Evolutionary conservation across 768 basidiomycete genomes (phyloP).

Genomic region (Gelatoporia subvermispora): DNA sequence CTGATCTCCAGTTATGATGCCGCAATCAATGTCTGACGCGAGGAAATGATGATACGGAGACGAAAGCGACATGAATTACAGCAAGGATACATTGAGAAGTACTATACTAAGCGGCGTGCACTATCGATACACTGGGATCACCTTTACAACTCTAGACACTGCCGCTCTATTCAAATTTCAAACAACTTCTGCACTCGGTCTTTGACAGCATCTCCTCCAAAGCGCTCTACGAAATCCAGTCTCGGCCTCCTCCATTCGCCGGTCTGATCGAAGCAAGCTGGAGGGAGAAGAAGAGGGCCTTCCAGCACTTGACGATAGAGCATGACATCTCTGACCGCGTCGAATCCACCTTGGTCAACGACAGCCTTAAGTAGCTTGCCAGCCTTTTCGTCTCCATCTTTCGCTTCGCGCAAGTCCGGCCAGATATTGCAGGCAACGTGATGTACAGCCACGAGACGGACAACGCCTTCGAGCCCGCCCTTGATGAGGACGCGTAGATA

Average conservation of each 20-base stretch:
- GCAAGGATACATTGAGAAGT: too few relatives aligned
- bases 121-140: too few relatives aligned
- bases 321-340: slow-evolving; percentile 49
- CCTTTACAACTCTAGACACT: too few relatives aligned
- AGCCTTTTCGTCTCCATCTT: slow-evolving; percentile 25
- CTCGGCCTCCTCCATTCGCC: slow-evolving; percentile 12
- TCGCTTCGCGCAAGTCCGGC: slow-evolving; percentile 45
- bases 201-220: slow-evolving; percentile 12
- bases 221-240: slow-evolving; percentile 17
- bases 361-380: slow-evolving; percentile 47
- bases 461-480: slow-evolving; percentile 46
- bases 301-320: slow-evolving; percentile 47
- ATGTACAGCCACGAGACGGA: slow-evolving; percentile 67
- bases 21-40: too few relatives aligned
- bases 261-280: slow-evolving; percentile 42
- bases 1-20: too few relatives aligned
- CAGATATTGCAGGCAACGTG: slow-evolving; percentile 76
- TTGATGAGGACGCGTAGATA: slow-evolving; percentile 54
- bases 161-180: neutral
- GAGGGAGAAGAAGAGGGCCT: slow-evolving; percentile 39
- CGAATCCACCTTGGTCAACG: slow-evolving; percentile 42
- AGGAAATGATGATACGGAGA: too few relatives aligned
- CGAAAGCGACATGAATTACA: too few relatives aligned
- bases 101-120: too few relatives aligned
- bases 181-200: slow-evolving; percentile 20